Evolutionary conservation across 2,329 filamentous ascomycete species (phyloP).

Genomic region (Paecilomyces sp.): DNA sequence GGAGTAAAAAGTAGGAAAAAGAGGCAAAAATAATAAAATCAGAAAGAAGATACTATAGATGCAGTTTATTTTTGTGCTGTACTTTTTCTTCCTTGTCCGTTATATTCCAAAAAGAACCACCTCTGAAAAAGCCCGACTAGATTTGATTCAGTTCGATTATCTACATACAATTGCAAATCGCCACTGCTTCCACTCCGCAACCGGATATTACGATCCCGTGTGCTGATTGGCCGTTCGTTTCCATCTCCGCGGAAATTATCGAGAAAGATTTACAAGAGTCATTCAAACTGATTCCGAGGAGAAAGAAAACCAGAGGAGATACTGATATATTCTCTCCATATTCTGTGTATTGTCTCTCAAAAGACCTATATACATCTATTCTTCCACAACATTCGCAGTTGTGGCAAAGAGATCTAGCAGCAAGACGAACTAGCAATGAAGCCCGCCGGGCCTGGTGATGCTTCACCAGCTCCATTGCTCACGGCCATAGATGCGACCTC

Average conservation of each 20-base stretch:
- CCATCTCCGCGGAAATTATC: background rate
- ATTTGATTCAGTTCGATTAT: background rate
- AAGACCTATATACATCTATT: background rate
- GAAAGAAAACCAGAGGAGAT: background rate
- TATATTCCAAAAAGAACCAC: background rate
- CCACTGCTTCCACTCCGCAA: background rate
- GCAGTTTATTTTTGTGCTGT: background rate
- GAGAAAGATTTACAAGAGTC: background rate
- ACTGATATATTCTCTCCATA: background rate
- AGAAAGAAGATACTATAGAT: background rate
- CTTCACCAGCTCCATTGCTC: slow-evolving; percentile 24
- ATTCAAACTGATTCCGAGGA: background rate
- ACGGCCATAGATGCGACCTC: slow-evolving; percentile 32
- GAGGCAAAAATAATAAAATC: background rate
- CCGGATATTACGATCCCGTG: background rate
- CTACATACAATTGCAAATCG: background rate
- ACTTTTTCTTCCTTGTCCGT: background rate
- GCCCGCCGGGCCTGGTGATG: slow-evolving; percentile 17
- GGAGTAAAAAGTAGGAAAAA: background rate
- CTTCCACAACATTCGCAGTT: background rate
- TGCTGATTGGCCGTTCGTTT: background rate
- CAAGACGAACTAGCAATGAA: slow-evolving; percentile 18
- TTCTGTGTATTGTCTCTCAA: background rate
- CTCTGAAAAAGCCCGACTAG: too few species aligned
- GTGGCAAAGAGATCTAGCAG: background rate